phyloP scores from a whole-genome alignment of 2,329 filamentous ascomycete species.

The Exophiala oligosperma region DNA sequence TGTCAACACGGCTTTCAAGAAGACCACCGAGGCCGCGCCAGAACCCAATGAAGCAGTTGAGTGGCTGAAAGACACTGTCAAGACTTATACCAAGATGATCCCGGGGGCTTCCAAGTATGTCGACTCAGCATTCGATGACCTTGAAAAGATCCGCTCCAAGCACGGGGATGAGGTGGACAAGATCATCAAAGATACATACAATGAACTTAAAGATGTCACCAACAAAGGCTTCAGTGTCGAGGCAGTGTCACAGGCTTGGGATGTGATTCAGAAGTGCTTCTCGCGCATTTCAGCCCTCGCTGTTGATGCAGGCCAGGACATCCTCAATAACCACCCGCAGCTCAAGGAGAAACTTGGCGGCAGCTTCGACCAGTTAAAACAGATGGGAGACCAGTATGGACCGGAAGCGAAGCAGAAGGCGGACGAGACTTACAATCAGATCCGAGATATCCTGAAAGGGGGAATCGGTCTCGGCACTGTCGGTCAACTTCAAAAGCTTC shows the following conservation, averaged over 20 bases:
- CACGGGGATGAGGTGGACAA: slow-evolving; percentile 70
- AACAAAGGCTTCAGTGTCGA: slow-evolving; percentile 64
- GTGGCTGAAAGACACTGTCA: slow-evolving; percentile 65
- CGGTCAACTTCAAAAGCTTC: slow-evolving; percentile 58
- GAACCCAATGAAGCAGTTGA: slow-evolving; percentile 66
- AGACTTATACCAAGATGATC: slow-evolving; percentile 69
- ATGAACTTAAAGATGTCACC: slow-evolving; percentile 62
- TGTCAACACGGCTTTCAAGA: slow-evolving; percentile 60
- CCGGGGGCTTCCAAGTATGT: slow-evolving; percentile 70
- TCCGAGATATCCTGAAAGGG: slow-evolving; percentile 62
- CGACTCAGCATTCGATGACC: slow-evolving; percentile 68
- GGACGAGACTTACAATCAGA: slow-evolving; percentile 68
- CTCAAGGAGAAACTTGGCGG: slow-evolving; percentile 71
- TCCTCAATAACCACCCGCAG: slow-evolving; percentile 72
- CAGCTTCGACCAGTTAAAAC: slow-evolving; percentile 67
- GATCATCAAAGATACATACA: slow-evolving; percentile 67
- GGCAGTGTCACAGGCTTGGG: slow-evolving; percentile 61
- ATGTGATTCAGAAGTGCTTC: slow-evolving; percentile 63
- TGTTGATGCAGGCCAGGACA: slow-evolving; percentile 62
- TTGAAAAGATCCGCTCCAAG: slow-evolving; percentile 66
- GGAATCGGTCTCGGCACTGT: slow-evolving; percentile 57
- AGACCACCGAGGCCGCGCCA: slow-evolving; percentile 63
- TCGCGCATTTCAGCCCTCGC: slow-evolving; percentile 62
- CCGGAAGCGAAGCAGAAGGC: slow-evolving; percentile 76
- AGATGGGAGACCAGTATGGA: slow-evolving; percentile 68